phyloP scores from a whole-genome alignment of 2,329 filamentous ascomycete species.

The Ophiostoma novo-ulmi region DNA sequence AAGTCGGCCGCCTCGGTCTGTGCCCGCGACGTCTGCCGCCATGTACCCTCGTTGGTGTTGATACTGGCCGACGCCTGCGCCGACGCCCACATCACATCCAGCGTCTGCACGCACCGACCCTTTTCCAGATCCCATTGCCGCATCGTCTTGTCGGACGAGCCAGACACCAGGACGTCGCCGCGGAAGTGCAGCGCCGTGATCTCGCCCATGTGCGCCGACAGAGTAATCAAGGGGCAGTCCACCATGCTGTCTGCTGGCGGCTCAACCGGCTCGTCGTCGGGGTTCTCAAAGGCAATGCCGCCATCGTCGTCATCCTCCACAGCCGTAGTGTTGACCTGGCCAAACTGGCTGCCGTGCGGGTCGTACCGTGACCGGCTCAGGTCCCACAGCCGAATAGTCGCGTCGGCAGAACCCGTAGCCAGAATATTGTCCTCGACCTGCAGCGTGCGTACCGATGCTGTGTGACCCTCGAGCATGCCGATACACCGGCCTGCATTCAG shows the following conservation, averaged over 20 bases:
- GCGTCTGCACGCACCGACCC: conserved; percentile 92
- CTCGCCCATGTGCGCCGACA: conserved; percentile 88
- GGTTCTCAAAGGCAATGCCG: conserved; percentile 67
- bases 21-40: conserved; percentile 67
- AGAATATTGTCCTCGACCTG: conserved; percentile 96
- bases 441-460: conserved; percentile 84
- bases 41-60: conserved; percentile 45
- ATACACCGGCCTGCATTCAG: conserved; percentile 89
- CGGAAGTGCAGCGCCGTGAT: conserved; percentile 90
- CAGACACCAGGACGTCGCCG: conserved; percentile 85
- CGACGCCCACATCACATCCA: conserved; percentile 97
- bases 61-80: conserved; percentile 70
- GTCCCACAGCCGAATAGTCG: conserved; percentile 92
- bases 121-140: conserved; percentile 97
- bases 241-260: conserved; percentile 74
- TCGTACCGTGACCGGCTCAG: conserved; percentile 82
- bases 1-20: conserved; percentile 83
- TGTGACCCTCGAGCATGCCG: conserved; percentile 85
- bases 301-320: conserved; percentile 54
- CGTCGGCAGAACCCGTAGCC: conserved; percentile 90
- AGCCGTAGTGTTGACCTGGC: conserved; percentile 49
- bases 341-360: conserved; percentile 58
- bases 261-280: conserved; percentile 62
- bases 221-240: conserved; percentile 81
- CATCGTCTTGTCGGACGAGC: conserved; percentile 93